Evolutionary conservation across 2,329 filamentous ascomycete genomes (phyloP).

Genomic region (Stagonosporopsis tanaceti): DNA sequence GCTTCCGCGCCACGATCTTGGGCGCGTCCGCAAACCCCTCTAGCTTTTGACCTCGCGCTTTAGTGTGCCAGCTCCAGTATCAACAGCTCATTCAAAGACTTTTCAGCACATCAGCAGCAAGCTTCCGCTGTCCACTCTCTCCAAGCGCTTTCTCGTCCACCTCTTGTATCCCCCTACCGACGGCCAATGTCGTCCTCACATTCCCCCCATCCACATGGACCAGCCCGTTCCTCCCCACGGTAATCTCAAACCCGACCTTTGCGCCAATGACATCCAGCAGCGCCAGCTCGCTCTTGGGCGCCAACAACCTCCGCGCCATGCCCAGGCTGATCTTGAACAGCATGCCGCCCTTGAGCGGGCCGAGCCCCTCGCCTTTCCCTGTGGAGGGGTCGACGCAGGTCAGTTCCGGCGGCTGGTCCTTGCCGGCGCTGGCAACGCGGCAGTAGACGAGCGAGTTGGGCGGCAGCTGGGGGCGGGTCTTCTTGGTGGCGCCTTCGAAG

Average conservation of each 20-base stretch:
- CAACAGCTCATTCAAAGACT: slow-evolving; percentile 28
- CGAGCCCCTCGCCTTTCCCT: slow-evolving; percentile 87
- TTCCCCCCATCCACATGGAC: slow-evolving; percentile 89
- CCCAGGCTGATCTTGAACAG: slow-evolving; percentile 80
- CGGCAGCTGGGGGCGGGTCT: slow-evolving; percentile 81
- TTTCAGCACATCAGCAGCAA: slow-evolving; percentile 72
- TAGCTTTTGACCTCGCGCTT: not conserved
- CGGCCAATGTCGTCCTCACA: slow-evolving; percentile 74
- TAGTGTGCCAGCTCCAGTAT: too few relatives aligned
- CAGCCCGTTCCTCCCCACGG: slow-evolving; percentile 89
- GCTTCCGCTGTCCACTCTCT: slow-evolving; percentile 72
- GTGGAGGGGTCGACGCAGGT: slow-evolving; percentile 88
- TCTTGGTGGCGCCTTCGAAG: slow-evolving; percentile 93
- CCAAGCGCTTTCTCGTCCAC: slow-evolving; percentile 74
- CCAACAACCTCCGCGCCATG: slow-evolving; percentile 81
- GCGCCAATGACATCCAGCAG: slow-evolving; percentile 83
- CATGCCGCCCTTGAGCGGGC: slow-evolving; percentile 85
- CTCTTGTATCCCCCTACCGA: slow-evolving; percentile 79
- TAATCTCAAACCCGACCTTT: slow-evolving; percentile 89
- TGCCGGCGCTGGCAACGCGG: slow-evolving; percentile 72
- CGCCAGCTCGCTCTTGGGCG: slow-evolving; percentile 67
- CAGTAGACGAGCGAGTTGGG: slow-evolving; percentile 87
- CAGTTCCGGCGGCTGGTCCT: slow-evolving; percentile 80
- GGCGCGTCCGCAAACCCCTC: not conserved
- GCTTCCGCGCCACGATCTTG: not conserved